These are phyloP conservation scores for Platismatia glauca DNA, from an alignment of 495 filamentous ascomycete genomes.

Conservation along the genomic window DNA sequence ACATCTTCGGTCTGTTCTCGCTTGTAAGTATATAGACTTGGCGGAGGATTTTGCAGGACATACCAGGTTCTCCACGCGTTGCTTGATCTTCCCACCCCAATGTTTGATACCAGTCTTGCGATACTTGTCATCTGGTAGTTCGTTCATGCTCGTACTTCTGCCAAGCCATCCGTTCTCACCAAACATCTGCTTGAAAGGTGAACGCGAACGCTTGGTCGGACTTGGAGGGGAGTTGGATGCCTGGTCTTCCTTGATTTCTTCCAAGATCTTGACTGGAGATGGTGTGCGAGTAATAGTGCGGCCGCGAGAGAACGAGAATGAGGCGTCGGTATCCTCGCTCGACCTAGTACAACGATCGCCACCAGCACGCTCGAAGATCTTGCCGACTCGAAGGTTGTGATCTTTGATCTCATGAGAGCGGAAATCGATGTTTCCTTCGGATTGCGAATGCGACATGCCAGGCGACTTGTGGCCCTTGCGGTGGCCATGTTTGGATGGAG, in stretches of 20 bases:
- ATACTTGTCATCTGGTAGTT: constrained; percentile 22
- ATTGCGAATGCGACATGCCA: constrained; percentile 22
- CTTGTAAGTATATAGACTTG: background rate
- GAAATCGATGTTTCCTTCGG: constrained; percentile 21
- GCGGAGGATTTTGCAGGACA: constrained; percentile 13
- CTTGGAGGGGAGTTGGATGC: constrained; percentile 11
- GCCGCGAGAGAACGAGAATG: constrained; percentile 18
- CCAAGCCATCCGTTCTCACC: constrained; percentile 46
- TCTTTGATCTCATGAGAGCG: constrained; percentile 6
- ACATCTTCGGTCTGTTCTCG: constrained; percentile 25
- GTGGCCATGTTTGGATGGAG: constrained; percentile 8
- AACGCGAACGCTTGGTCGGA: constrained; percentile 30
- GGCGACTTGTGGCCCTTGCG: constrained; percentile 17
- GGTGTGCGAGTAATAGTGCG: constrained; percentile 17
- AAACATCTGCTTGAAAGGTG: constrained; percentile 46
- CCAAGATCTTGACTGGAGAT: constrained; percentile 21
- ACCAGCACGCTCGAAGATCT: background rate
- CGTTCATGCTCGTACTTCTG: constrained; percentile 29
- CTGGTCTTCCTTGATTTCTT: constrained; percentile 22
- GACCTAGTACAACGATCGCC: constrained; percentile 7
- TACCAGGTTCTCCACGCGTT: constrained; percentile 40
- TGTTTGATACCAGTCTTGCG: constrained; percentile 34
- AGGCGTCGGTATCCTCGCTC: constrained; percentile 13
- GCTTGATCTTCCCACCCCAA: constrained; percentile 38
- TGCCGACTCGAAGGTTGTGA: constrained; percentile 9